Evolutionary conservation across 2,329 filamentous ascomycete species (phyloP).

Genomic region (Alternaria novae-zelandiae): DNA sequence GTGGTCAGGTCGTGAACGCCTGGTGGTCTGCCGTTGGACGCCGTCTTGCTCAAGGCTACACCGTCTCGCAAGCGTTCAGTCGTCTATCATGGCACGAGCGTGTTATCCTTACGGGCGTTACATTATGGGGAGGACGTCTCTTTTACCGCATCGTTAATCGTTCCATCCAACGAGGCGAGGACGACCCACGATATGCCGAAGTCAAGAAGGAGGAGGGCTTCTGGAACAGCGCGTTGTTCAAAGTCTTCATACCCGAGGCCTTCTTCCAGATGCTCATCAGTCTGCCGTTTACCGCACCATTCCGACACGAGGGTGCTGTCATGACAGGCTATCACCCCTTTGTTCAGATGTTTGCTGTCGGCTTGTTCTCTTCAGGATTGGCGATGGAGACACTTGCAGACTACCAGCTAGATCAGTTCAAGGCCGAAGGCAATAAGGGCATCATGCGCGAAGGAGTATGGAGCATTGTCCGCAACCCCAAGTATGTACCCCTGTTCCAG

Average conservation of each 20-base stretch:
- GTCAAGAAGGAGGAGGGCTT: constrained; percentile 61
- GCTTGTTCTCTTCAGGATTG: constrained; percentile 63
- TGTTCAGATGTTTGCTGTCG: constrained; percentile 56
- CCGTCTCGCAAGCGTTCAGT: constrained; percentile 55
- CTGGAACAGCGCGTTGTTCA: constrained; percentile 64
- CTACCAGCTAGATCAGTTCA: constrained; percentile 61
- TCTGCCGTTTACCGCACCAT: constrained; percentile 63
- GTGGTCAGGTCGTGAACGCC: constrained; percentile 62
- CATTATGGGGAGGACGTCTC: constrained; percentile 63
- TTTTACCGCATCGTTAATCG: constrained; percentile 62
- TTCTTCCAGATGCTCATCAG: constrained; percentile 63
- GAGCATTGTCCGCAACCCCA: constrained; percentile 67
- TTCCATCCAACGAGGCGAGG: constrained; percentile 57
- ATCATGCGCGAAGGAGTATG: constrained; percentile 65
- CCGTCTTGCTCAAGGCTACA: constrained; percentile 56
- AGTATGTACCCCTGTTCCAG: constrained; percentile 53
- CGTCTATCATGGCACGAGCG: constrained; percentile 62
- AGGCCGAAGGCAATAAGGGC: constrained; percentile 49
- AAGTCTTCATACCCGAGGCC: constrained; percentile 64
- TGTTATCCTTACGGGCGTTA: constrained; percentile 63
- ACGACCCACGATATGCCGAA: constrained; percentile 63
- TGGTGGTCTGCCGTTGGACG: constrained; percentile 66
- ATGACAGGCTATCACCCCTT: constrained; percentile 46
- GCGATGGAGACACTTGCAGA: constrained; percentile 65
- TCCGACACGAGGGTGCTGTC: constrained; percentile 54